phyloP scores from a whole-genome alignment of 2,329 filamentous ascomycete genomes.

The Clarireedia monteithiana region DNA sequence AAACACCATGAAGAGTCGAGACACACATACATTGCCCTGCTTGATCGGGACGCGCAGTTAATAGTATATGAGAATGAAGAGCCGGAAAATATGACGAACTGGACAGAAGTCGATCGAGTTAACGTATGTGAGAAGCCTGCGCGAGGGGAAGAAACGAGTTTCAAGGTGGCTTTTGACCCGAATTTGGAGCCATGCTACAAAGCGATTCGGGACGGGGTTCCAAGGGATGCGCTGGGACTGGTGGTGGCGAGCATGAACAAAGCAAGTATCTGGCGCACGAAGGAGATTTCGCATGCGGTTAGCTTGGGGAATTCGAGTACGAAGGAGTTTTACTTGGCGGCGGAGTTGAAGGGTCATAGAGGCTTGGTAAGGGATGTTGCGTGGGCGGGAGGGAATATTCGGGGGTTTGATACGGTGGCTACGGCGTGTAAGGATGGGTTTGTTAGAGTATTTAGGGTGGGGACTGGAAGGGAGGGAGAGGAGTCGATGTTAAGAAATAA shows the following conservation, averaged over 20 bases:
- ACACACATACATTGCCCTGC: constrained; percentile 78
- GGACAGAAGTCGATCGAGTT: constrained; percentile 68
- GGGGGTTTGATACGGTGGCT: constrained; percentile 84
- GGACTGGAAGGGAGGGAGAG: constrained; percentile 45
- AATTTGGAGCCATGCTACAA: constrained; percentile 75
- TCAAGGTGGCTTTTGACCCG: constrained; percentile 81
- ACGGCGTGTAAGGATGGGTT: constrained; percentile 90
- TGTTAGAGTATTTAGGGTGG: constrained; percentile 79
- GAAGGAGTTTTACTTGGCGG: constrained; percentile 79
- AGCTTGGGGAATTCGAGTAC: constrained; percentile 48
- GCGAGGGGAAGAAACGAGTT: constrained; percentile 79
- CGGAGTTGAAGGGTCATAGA: constrained; percentile 64
- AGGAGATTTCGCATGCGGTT: constrained; percentile 43
- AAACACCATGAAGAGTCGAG: constrained; percentile 71
- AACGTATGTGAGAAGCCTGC: constrained; percentile 62
- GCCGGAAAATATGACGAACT: constrained; percentile 72
- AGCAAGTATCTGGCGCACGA: constrained; percentile 76
- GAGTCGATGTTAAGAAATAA: constrained; percentile 14
- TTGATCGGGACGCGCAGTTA: constrained; percentile 74
- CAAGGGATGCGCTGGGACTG: constrained; percentile 68
- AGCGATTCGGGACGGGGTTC: constrained; percentile 72
- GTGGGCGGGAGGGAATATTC: constrained; percentile 87
- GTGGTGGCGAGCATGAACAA: constrained; percentile 81
- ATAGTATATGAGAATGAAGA: constrained; percentile 79
- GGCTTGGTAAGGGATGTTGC: constrained; percentile 79